phyloP scores from a whole-genome alignment of 2,329 filamentous ascomycete genomes.

The Nannizzia gypsea region DNA sequence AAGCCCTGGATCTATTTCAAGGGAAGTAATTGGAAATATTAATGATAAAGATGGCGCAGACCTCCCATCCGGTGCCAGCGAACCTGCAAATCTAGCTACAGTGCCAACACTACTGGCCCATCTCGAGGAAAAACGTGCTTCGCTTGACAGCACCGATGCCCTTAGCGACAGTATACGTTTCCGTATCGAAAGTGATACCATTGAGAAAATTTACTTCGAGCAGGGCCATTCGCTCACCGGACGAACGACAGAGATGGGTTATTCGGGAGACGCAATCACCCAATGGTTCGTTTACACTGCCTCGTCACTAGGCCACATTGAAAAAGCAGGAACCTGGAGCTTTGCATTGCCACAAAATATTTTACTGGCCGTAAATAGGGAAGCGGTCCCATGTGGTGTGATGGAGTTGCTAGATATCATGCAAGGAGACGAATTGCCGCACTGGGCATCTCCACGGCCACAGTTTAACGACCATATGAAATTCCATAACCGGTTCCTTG shows the following conservation, averaged over 20 bases:
- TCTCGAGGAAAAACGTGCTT: constrained; percentile 16
- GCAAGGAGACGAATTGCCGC: constrained; percentile 18
- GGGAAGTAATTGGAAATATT: neutral
- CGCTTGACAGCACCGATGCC: constrained; percentile 15
- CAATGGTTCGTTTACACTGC: constrained; percentile 21
- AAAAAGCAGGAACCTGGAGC: constrained; percentile 17
- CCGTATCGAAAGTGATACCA: constrained; percentile 16
- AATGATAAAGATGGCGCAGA: neutral
- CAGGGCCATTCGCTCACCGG: constrained; percentile 17
- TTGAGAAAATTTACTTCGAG: constrained; percentile 19
- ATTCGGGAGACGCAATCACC: constrained; percentile 11
- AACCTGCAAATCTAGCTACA: neutral
- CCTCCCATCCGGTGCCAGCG: neutral
- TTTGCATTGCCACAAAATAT: constrained; percentile 18
- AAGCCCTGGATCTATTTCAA: neutral
- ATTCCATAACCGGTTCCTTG: constrained; percentile 14
- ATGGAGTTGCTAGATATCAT: constrained; percentile 21
- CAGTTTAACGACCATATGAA: constrained; percentile 12
- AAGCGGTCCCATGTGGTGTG: constrained; percentile 21
- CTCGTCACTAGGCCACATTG: constrained; percentile 16
- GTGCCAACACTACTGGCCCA: constrained; percentile 11
- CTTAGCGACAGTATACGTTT: constrained; percentile 21
- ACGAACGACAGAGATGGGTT: constrained; percentile 10
- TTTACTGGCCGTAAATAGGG: constrained; percentile 16
- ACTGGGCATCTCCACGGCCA: constrained; percentile 16